Percentiles rank a stretch among this genome's conserved stretches.
Conservation (phyloP, 2,329 filamentous ascomycete species). For the Aspergillus jensenii region DNA sequence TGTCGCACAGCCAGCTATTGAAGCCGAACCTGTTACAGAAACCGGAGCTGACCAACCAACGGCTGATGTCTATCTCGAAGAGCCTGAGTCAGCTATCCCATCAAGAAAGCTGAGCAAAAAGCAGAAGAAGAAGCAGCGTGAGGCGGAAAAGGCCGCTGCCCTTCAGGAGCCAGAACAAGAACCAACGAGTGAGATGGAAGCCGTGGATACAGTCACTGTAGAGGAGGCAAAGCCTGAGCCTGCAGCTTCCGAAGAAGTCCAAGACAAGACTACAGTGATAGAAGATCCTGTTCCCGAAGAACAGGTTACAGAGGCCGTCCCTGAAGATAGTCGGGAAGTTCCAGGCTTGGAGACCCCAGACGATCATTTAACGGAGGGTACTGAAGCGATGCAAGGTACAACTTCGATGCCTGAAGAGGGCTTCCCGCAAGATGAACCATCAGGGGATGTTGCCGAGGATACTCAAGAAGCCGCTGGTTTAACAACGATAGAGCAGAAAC, state of each 20-base stretch:
- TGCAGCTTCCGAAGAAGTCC: not conserved
- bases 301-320: too few relatives aligned
- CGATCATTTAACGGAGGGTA: too few relatives aligned
- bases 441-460: not conserved
- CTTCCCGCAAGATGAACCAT: not conserved
- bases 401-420: not conserved
- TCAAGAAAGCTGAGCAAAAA: constrained; percentile 28
- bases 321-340: too few relatives aligned
- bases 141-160: constrained; percentile 14
- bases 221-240: not conserved
- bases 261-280: not conserved
- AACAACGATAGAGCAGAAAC: not conserved
- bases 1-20: constrained; percentile 8
- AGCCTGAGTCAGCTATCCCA: constrained; percentile 4
- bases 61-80: constrained; percentile 5
- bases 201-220: not conserved
- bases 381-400: too few relatives aligned
- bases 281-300: too few relatives aligned
- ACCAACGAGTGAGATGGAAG: not conserved
- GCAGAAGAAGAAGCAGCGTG: constrained; percentile 26
- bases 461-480: not conserved
- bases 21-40: constrained; percentile 1
- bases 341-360: not conserved
- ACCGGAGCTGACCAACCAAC: constrained; percentile 1
- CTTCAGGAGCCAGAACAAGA: constrained; percentile 5